Percentiles rank a stretch among this genome's conserved stretches.
phyloP scores from a whole-genome alignment of 1,284 basidiomycete species.

The Ganoderma lucidum region DNA sequence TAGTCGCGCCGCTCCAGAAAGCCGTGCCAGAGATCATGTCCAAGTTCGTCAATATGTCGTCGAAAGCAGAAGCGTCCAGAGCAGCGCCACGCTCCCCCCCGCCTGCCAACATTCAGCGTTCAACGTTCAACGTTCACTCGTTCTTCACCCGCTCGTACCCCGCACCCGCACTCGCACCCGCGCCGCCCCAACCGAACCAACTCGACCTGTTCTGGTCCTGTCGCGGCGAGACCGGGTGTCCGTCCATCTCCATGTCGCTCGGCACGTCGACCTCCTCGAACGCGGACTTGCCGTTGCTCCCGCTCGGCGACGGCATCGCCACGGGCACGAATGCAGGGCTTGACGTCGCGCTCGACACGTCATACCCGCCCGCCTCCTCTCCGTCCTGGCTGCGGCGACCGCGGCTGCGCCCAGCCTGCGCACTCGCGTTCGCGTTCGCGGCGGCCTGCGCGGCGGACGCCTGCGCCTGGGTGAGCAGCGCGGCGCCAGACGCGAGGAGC shows the following conservation, averaged over 20 bases:
- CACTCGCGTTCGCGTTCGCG: conserved; percentile 33
- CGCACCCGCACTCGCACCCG: conserved; percentile 17
- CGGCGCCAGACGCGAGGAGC: conserved; percentile 70
- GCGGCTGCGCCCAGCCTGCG: conserved; percentile 14
- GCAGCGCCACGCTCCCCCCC: background rate
- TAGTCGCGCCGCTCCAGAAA: background rate
- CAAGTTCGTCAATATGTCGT: background rate
- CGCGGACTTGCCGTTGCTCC: conserved; percentile 43
- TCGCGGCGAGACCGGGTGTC: conserved; percentile 21
- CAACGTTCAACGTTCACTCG: conserved; percentile 30
- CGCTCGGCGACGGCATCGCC: conserved; percentile 50
- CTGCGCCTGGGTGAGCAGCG: conserved; percentile 52
- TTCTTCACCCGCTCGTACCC: conserved; percentile 45
- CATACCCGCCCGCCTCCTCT: conserved; percentile 36
- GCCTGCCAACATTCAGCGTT: conserved; percentile 1
- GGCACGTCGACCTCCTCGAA: conserved; percentile 74
- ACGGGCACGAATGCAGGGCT: conserved; percentile 34
- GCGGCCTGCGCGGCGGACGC: conserved; percentile 33
- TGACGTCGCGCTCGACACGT: conserved; percentile 37
- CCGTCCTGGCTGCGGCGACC: conserved; percentile 60
- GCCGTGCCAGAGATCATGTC: background rate
- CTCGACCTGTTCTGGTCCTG: conserved; percentile 40
- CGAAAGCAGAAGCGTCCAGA: background rate
- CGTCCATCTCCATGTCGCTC: conserved; percentile 69
- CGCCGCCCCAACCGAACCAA: conserved; percentile 49